Base-by-base conservation (phyloP, 768 basidiomycete species). In the Clitopilus passeckerianus region DNA sequence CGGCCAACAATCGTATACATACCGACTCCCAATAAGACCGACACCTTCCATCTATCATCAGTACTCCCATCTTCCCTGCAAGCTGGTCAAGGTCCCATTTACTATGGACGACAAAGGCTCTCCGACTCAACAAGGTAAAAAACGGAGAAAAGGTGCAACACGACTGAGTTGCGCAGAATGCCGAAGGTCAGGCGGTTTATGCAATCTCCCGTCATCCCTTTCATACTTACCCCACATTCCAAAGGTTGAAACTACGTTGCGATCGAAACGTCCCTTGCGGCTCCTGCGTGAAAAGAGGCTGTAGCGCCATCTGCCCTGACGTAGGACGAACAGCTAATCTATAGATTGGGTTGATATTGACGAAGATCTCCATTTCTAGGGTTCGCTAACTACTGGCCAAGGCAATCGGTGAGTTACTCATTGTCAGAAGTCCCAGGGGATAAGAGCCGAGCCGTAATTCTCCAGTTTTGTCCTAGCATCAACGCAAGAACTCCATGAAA, bases 291-390 rank as follows among this genome's bases (percentile, higher is more conserved):
- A 93, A 92, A 72, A 81, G 88, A 62, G 89, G 88, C 12, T 90
- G 88, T 66, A 86, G 85, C 54, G 86, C 89, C 58, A 91, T 93
- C 62, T 93, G 90, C 70, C 90, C 90, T 54, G 90, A 92, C 69
- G 87, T 87, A 69, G 60, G 82, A 75, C 62, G 60, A 61, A 56
- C 34, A n/a, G 53, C 50, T 56, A 33, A 24, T 15, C 27, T 53
- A 30, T 37, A 18, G 14, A 34, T 34, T 50, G 30, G n/a, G 43
- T 34, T 24, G 20, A 34, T 22, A 9, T 9, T 54, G 22, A 18
- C 55, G 30, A 50, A 52, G 64, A 20, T 60, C 50, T 22, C 33
- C 14, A 43, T 44, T 57, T 35, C 33, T 27, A 77, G 90, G 89
- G 89, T 56, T 90, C 89, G 10, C 74, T 91, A 50, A 91, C 89